Evolutionary conservation across 192 early-diverging fungal genomes (phyloP).

Genomic region (Backusella australiensis): DNA sequence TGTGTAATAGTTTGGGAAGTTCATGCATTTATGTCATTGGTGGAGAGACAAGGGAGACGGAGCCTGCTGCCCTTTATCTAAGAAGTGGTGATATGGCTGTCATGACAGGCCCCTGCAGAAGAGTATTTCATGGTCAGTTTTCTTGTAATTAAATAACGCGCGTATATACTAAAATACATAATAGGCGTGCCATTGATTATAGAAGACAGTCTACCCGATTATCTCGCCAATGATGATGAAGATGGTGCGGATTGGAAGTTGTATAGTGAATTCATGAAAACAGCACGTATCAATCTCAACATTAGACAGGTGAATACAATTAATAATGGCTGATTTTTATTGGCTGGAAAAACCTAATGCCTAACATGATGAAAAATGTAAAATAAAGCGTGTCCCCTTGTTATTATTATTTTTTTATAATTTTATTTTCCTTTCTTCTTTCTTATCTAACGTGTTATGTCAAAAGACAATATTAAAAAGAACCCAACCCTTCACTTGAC

Average conservation of each 20-base stretch:
- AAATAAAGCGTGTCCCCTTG: background rate
- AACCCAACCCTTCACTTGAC: slow-evolving; percentile 56
- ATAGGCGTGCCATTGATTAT: slow-evolving; percentile 29
- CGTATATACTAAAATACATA: too few relatives aligned
- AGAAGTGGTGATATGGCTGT: slow-evolving; percentile 86
- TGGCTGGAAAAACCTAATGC: background rate
- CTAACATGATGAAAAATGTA: background rate
- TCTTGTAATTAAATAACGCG: background rate
- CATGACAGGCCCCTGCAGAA: slow-evolving; percentile 80
- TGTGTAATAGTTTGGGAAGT: slow-evolving; percentile 57
- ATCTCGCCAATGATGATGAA: background rate
- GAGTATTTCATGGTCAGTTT: slow-evolving; percentile 76
- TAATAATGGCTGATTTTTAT: background rate
- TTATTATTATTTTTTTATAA: background rate
- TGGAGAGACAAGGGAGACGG: slow-evolving; percentile 61
- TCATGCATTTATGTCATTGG: slow-evolving; percentile 86
- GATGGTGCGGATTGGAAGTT: slow-evolving; percentile 53
- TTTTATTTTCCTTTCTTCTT: background rate
- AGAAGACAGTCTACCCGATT: slow-evolving; percentile 20
- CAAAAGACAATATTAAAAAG: slow-evolving; percentile 1
- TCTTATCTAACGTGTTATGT: background rate
- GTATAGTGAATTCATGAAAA: slow-evolving; percentile 65
- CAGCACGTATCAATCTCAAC: slow-evolving; percentile 87
- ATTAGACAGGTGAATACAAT: slow-evolving; percentile 71
- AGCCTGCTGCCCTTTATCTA: slow-evolving; percentile 69